Percentiles rank a stretch among this genome's conserved stretches.
phyloP scores from a whole-genome alignment of 495 filamentous ascomycete species.

The Penicillium antarcticum region DNA sequence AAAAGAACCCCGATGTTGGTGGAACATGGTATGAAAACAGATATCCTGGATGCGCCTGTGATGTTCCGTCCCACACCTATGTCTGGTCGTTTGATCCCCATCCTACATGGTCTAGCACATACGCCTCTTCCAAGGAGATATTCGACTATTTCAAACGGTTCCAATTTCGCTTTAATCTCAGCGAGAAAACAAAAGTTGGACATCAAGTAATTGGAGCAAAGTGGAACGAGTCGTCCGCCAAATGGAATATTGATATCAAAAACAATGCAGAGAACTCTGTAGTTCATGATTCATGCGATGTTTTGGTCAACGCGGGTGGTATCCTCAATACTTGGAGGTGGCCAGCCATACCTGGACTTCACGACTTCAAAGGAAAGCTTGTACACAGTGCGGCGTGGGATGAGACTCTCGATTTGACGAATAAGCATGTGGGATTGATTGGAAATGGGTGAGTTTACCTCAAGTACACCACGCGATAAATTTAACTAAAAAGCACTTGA shows the following conservation, averaged over 20 bases:
- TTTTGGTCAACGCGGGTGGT: slow-evolving; percentile 48
- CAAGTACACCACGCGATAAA: not conserved
- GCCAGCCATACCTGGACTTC: slow-evolving; percentile 45
- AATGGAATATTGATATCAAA: slow-evolving; percentile 41
- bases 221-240: slow-evolving; percentile 28
- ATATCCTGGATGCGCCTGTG: slow-evolving; percentile 55
- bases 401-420: slow-evolving; percentile 19
- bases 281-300: slow-evolving; percentile 40
- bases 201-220: slow-evolving; percentile 21
- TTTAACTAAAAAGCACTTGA: not conserved
- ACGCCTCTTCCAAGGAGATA: slow-evolving; percentile 49
- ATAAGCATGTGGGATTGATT: slow-evolving; percentile 45
- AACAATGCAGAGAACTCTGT: slow-evolving; percentile 30
- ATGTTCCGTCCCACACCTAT: slow-evolving; percentile 33
- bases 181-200: slow-evolving; percentile 19
- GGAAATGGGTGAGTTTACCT: slow-evolving; percentile 29
- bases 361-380: slow-evolving; percentile 41
- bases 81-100: slow-evolving; percentile 38
- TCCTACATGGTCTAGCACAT: slow-evolving; percentile 50
- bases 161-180: slow-evolving; percentile 23
- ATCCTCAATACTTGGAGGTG: slow-evolving; percentile 47
- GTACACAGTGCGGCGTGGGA: slow-evolving; percentile 48
- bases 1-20: slow-evolving; percentile 67
- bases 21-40: slow-evolving; percentile 66
- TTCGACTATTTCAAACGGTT: slow-evolving; percentile 43